phyloP scores from a whole-genome alignment of 257 asterid species.

The Cynanchum wilfordii region DNA sequence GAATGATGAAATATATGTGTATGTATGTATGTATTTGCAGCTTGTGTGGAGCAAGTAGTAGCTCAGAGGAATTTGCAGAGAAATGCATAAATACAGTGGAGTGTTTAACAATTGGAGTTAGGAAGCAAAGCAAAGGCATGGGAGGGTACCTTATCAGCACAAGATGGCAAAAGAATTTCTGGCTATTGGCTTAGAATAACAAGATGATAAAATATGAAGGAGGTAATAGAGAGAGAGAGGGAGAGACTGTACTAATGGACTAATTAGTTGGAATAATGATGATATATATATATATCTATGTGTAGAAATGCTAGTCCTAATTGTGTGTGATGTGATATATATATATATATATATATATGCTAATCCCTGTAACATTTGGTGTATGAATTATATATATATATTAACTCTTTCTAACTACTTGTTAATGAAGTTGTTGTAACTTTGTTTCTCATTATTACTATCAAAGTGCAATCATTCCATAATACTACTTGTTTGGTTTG shows the following conservation, averaged over 20 bases:
- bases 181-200: constrained; percentile 67
- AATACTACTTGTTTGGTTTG: too few relatives aligned
- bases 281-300: neutral
- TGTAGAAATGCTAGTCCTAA: neutral
- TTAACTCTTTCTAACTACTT: neutral
- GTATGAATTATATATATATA: neutral
- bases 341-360: neutral
- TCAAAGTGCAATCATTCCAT: too few relatives aligned
- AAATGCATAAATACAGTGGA: constrained; percentile 63
- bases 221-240: too few relatives aligned
- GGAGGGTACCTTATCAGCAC: constrained; percentile 93
- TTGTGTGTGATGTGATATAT: neutral
- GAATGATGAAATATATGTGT: too few relatives aligned
- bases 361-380: neutral
- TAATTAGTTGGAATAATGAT: neutral
- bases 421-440: neutral
- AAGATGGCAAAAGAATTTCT: constrained; percentile 91
- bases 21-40: constrained; percentile 22
- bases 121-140: constrained; percentile 70
- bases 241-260: too few relatives aligned
- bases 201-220: too few relatives aligned
- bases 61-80: constrained; percentile 61
- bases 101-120: constrained; percentile 85
- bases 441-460: too few relatives aligned
- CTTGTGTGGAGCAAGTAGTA: constrained; percentile 47